These are phyloP conservation scores for Penicillium sp. DNA, from an alignment of 2,329 filamentous ascomycete genomes.

Conservation along the genomic window DNA sequence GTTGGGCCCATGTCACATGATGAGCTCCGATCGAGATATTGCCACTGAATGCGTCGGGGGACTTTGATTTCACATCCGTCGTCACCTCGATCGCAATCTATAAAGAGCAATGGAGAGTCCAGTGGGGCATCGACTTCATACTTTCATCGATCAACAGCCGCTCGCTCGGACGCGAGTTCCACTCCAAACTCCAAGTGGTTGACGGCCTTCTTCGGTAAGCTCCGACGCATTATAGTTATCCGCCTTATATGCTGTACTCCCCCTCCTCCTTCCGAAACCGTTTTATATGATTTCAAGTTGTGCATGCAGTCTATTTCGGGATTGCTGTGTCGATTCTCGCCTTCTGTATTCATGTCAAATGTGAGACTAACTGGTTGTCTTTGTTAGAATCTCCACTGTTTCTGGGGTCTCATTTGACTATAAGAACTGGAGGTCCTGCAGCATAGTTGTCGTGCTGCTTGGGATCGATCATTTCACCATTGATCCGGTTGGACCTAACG, in stretches of 20 bases:
- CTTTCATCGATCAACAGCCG: not conserved
- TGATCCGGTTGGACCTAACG: not conserved
- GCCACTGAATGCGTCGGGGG: conserved; percentile 2
- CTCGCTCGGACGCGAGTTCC: not conserved
- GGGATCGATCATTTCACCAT: not conserved
- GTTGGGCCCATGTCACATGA: conserved; percentile 1
- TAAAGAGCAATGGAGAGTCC: conserved; percentile 9
- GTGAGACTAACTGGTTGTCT: conserved; percentile 2
- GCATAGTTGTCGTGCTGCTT: not conserved
- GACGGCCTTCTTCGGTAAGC: conserved; percentile 20
- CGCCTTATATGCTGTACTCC: conserved; percentile 11
- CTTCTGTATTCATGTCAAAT: not conserved
- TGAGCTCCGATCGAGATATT: not conserved
- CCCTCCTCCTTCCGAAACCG: conserved; percentile 4
- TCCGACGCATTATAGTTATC: conserved; percentile 20
- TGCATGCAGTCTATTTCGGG: conserved; percentile 11
- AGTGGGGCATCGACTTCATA: not conserved
- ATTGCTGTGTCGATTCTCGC: not conserved
- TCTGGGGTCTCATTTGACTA: not conserved
- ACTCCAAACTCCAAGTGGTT: not conserved
- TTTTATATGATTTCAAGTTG: conserved; percentile 8
- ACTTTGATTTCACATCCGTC: not conserved
- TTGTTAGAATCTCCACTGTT: not conserved
- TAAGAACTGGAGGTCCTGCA: not conserved
- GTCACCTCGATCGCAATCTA: not conserved